Percentiles rank a stretch among this genome's conserved stretches.
Evolutionary conservation across 148 eudicot species (phyloP).

Genomic region (Rhododendron simsii): DNA sequence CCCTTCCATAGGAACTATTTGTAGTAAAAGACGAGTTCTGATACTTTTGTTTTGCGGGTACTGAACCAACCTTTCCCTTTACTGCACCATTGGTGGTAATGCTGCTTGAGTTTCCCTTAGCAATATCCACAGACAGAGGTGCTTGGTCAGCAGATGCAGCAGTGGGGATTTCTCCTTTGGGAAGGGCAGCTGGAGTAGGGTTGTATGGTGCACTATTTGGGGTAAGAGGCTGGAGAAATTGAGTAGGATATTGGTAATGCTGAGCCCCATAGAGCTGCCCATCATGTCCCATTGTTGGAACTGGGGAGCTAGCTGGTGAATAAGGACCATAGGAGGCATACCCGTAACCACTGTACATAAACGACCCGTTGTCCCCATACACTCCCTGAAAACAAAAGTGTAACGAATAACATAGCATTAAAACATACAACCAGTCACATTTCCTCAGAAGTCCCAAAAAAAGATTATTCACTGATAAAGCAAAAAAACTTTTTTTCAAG

Average conservation of each 20-base stretch:
- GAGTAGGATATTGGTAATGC: slow-evolving; percentile 2
- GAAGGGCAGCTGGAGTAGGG: neutral
- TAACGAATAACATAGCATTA: neutral
- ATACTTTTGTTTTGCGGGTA: neutral
- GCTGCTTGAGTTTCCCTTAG: neutral
- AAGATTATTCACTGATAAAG: neutral
- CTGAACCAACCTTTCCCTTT: neutral
- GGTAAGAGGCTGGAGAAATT: neutral
- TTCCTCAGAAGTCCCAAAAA: neutral
- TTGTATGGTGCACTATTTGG: slow-evolving; percentile 5
- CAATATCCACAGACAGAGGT: neutral
- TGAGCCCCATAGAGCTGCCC: neutral
- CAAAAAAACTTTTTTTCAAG: neutral
- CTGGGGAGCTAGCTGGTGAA: neutral
- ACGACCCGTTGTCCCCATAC: slow-evolving; percentile 1
- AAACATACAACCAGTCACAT: neutral
- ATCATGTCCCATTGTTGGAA: slow-evolving; percentile 4
- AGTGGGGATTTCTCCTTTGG: neutral
- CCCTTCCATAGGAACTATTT: slow-evolving; percentile 9
- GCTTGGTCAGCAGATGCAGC: neutral
- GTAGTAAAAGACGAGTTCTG: neutral
- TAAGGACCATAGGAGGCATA: slow-evolving; percentile 1
- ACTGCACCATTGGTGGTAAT: neutral
- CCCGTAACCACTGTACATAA: neutral
- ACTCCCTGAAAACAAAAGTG: neutral